Evolutionary conservation across 805 yeast genomes (phyloP), one percentile per base, ranked within the genome.

Genomic region (Hanseniaspora mollemarum): DNA sequence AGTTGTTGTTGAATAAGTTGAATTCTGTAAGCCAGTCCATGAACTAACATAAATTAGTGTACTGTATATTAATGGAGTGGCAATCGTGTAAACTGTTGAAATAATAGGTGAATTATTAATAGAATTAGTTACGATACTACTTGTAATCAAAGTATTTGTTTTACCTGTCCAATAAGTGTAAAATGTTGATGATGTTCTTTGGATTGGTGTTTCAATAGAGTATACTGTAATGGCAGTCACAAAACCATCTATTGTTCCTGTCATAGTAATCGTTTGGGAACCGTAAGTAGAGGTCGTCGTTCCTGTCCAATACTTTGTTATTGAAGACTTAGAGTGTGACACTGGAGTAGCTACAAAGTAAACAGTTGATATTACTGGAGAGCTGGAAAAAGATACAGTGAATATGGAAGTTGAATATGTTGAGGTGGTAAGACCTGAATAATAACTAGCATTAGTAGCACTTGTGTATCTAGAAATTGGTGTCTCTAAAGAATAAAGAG

Each of bases 331-430:
- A 15, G 44, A n/a, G 25, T 38, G 41, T 6, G 38, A 41, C 8
- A 40, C 28, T 32, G 59, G 60, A 18, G 59, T 54, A 21, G 52
- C 54, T n/a, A 58, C 52, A 28, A 43, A 43, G 45, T 55, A 56
- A 32, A 55, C 26, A 5, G 58, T 56, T 21, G 53, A 46, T n/a
- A 51, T 51, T 3, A 44, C 29, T 1, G 46, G 43, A 6, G 53
- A 44, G 21, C 19, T 31, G 8, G 18, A 9, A n/a, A 29, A 16
- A 16, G 24, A 19, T 12, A 9, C 12, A 9, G 53, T 51, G 12
- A 33, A 7, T 22, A 33, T 16, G 5, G 21, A 4, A 7, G 49
- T 37, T 3, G 42, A 24, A 12, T 43, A 51, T 9, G 53, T 51
- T 1, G 49, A 44, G 3, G 16, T 21, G 26, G 15, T 10, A 28